A percentile compares a stretch with the other conserved stretches of the same genome.
Conservation (phyloP, 345 rosid species). For the Pseudoturritis turrita region DNA sequence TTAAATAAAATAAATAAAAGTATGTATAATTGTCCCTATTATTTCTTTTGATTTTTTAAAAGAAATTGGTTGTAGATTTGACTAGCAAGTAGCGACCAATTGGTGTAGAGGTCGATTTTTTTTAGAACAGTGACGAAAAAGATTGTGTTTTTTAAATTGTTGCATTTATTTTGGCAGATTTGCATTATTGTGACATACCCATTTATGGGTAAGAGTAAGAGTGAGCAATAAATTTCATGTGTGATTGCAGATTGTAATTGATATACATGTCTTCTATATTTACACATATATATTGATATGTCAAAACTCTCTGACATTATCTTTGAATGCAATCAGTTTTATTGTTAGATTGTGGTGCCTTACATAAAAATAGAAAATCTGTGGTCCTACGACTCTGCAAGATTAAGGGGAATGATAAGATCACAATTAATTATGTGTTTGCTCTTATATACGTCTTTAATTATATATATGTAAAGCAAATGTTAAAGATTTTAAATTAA, state of each 20-base stretch:
- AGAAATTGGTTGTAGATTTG: neutral
- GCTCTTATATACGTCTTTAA: neutral
- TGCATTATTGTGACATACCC: constrained; percentile 15
- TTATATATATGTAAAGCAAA: neutral
- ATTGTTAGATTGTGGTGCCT: constrained; percentile 7
- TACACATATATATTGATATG: neutral
- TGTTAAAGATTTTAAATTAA: neutral
- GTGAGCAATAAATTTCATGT: constrained; percentile 26
- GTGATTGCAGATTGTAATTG: constrained; percentile 11
- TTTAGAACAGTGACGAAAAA: constrained; percentile 2
- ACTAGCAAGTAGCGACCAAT: constrained; percentile 9
- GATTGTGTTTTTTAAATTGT: constrained; percentile 2
- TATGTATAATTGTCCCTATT: neutral
- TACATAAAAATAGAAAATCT: constrained; percentile 7
- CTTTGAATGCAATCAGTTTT: constrained; percentile 25
- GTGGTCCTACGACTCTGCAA: constrained; percentile 16
- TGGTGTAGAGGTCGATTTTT: neutral
- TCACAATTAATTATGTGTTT: neutral
- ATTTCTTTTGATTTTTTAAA: neutral
- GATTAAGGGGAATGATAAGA: neutral
- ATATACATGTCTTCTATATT: constrained; percentile 7
- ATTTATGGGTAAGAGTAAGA: constrained; percentile 13
- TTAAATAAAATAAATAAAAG: neutral
- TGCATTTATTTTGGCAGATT: constrained; percentile 26
- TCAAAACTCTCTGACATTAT: constrained; percentile 23